Evolutionary conservation across 495 filamentous ascomycete genomes (phyloP), one percentile per base, ranked within the genome.

Genomic region (Lineolata rhizophorae): DNA sequence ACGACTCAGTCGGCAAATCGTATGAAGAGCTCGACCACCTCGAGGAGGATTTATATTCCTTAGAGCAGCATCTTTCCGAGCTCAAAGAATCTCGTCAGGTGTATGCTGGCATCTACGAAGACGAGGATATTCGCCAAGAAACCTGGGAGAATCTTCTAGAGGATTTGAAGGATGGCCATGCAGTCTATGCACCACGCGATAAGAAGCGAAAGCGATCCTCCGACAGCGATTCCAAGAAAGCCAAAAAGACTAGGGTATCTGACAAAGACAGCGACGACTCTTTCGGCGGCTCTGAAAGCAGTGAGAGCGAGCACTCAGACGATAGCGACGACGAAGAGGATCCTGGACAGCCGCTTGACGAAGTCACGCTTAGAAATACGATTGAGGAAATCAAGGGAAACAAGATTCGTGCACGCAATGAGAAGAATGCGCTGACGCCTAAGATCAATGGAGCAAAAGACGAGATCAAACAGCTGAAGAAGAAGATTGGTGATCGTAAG

Each of bases 91-190:
- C 49, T 0, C 55, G 50, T 17, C 32, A 37, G 16, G 36, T 49
- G 14, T 55, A 50, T 34, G 36, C 29, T 0, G 43, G 51, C 2
- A 37, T 46, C 14, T 31, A 49, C 13, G 51, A 59, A 4, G 41
- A 53, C 22, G 36, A 53, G 20, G 51, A 60, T 29, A 52, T 57
- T 15, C 37, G 54, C 17, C 19, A 54, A 29, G 56, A 58, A 26
- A 46, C 39, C 8, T 71, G 62, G 61, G 62, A 67, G 18, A 43
- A 35, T 0, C 44, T 71, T 0, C 36, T 52, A 32, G 47, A 53
- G 18, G 37, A 61, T 4, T n/a, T 60, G 1, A 41, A 55, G 2
- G 49, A 43, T 30, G 70, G 67, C 11, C 41, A 63, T 30, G 53
- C 44, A 0, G 63, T 68, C 10, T 71, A 55, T 35, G 50, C 53